Evolutionary conservation across 2,329 filamentous ascomycete genomes (phyloP), one percentile per base, ranked within the genome.

Genomic region (Alternaria alternata): DNA sequence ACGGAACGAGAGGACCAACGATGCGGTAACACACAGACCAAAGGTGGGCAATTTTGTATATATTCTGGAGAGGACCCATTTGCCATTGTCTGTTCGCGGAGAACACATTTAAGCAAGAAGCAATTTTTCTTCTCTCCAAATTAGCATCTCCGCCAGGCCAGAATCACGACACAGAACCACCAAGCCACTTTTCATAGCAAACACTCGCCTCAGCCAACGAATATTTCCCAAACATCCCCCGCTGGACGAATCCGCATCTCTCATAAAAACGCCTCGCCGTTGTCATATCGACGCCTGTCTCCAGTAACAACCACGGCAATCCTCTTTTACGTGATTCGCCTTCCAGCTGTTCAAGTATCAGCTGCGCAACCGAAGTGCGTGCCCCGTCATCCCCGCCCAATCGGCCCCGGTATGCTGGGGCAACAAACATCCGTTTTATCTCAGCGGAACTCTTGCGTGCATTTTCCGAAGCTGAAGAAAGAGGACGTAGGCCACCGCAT

Each of bases 11-110:
- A 55, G 44, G 20, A 49, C 55, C 8, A 48, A 43, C 7, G 42
- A 54, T n/a, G 61, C 62, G 7, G 57, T 71, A 4, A 70, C 73
- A 18, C 75, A 80, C 65, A 71, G 71, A 42, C 78, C 78, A 16
- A 75, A 72, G 56, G 63, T 80, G 5, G 62, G 69, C 36, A 76
- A 81, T 57, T 80, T 75, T 74, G 60, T 81, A 1, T 81, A 81
- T 63, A 68, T 81, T 1, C 58, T 81, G 34, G 71, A 73, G 43
- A 63, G 79, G 49, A 81, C 79, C 30, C 63, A 75, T n/a, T 61
- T 69, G 3, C 61, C 67, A n/a, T 51, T 75, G 3, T 64, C 61
- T 46, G 18, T 67, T 28, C 51, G 63, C 24, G 61, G 65, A 43
- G 60, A 51, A 24, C 60, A 64, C 28, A 39, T 63, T 20, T 65